Percentiles rank a stretch among this genome's conserved stretches.
phyloP scores from a whole-genome alignment of 1,139 yeast species.

The Pichia inconspicua region DNA sequence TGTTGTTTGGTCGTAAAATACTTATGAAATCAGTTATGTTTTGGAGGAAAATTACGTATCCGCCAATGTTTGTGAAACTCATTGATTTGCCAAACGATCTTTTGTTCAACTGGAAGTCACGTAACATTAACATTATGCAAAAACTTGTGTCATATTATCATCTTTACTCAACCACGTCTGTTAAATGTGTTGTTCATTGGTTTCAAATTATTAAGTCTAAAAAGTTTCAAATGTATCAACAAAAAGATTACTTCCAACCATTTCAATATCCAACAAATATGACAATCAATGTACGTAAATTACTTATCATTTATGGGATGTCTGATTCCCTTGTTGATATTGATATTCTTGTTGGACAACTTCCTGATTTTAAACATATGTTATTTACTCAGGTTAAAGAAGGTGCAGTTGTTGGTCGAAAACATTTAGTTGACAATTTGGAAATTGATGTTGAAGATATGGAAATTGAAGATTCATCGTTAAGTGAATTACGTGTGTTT shows the following conservation, averaged over 20 bases:
- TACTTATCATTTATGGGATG: conserved; percentile 67
- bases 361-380: conserved; percentile 30
- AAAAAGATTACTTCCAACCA: conserved; percentile 44
- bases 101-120: conserved; percentile 72
- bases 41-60: conserved; percentile 79
- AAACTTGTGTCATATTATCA: conserved; percentile 75
- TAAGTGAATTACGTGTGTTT: conserved; percentile 20
- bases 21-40: conserved; percentile 70
- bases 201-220: conserved; percentile 81
- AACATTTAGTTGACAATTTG: conserved; percentile 12
- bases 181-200: conserved; percentile 93
- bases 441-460: conserved; percentile 11
- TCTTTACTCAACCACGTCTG: conserved; percentile 83
- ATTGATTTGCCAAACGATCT: conserved; percentile 63
- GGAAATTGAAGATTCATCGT: neutral
- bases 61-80: conserved; percentile 66
- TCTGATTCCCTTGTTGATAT: conserved; percentile 81
- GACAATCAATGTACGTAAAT: conserved; percentile 44
- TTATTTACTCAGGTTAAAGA: conserved; percentile 10
- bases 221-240: conserved; percentile 85
- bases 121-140: conserved; percentile 62
- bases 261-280: conserved; percentile 32
- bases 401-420: conserved; percentile 16
- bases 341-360: conserved; percentile 55
- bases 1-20: conserved; percentile 67